Evolutionary conservation across 2,329 filamentous ascomycete species (phyloP), one percentile per base, ranked within the genome.

Genomic region (Stromatinia cepivora): DNA sequence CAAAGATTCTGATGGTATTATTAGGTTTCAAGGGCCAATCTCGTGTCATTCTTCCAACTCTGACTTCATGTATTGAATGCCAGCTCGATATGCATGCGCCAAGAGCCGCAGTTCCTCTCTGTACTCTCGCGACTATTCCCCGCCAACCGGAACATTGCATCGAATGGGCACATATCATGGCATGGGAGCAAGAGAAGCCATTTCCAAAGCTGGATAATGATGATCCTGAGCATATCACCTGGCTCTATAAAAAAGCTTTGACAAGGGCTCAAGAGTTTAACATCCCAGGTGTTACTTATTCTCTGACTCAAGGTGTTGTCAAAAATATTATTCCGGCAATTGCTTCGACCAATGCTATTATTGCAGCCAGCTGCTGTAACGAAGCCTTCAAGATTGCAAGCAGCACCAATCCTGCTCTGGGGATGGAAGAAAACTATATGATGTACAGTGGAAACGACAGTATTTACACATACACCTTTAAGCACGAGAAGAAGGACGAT

Each of bases 261-360:
- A 81, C 86, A 59, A 91, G 95, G 48, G 93, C 95, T 0, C 80
- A 89, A 70, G 92, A 99, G 78, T 99, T 97, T 82, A 90, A 91
- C 75, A 99, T 99, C 75, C 80, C 88, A 0, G 96, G 95, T 11
- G 92, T 99, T 70, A 98, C 95, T 1, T 99, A 99, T 80, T 90
- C 92, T 8, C 89, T 97, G 80, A 97, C 96, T 0, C 95, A 99
- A 79, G 96, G 95, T 69, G 96, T 98, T 3, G 93, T 99, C 76
- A 99, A 99, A 81, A 99, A 99, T 81, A 99, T 99, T 80, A 99
- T 99, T 71, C 95, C 95, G 0, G 96, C 95, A 39, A 99, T 99
- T 77, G 95, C 95, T 25, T 97, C 93, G 1, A 99, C 95, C 9
- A 99, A 99, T 79, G 94, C 95, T 69, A 95, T 99, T 75, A 92